phyloP scores from a whole-genome alignment of 148 eudicot species.

The Diospyros kaki region DNA sequence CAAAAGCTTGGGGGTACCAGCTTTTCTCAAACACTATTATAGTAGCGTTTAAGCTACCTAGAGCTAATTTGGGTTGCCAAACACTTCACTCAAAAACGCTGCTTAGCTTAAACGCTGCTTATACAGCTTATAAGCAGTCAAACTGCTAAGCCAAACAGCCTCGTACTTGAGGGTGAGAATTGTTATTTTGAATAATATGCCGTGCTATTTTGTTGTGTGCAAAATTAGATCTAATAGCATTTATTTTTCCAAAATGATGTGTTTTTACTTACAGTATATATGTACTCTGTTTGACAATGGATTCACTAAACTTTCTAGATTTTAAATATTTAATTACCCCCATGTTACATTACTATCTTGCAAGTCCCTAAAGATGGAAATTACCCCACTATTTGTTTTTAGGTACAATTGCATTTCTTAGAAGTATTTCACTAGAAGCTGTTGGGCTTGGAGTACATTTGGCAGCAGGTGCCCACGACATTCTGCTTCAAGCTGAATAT shows the following conservation, averaged over 20 bases:
- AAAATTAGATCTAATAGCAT: background rate
- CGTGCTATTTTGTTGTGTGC: too few relatives aligned
- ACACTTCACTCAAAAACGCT: too few relatives aligned
- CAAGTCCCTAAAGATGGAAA: background rate
- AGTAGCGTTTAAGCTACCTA: too few relatives aligned
- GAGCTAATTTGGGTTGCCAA: too few relatives aligned
- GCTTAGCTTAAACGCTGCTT: too few relatives aligned
- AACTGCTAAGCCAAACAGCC: too few relatives aligned
- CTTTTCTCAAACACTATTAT: too few relatives aligned
- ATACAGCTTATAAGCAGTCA: too few relatives aligned
- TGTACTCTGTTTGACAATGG: background rate
- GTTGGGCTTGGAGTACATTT: conserved; percentile 90
- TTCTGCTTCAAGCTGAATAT: conserved; percentile 79
- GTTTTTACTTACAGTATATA: too few relatives aligned
- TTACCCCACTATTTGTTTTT: conserved; percentile 14
- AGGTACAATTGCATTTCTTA: conserved; percentile 88
- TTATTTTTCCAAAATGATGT: background rate
- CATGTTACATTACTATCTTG: background rate
- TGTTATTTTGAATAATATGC: too few relatives aligned
- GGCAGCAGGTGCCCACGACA: conserved; percentile 88
- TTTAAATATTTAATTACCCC: background rate
- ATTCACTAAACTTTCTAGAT: background rate
- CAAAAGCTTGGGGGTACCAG: too few relatives aligned
- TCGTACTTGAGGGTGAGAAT: too few relatives aligned
- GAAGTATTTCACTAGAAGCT: conserved; percentile 93